Evolutionary conservation across 129 eudicot genomes (phyloP).

Genomic region (Tagetes erecta): DNA sequence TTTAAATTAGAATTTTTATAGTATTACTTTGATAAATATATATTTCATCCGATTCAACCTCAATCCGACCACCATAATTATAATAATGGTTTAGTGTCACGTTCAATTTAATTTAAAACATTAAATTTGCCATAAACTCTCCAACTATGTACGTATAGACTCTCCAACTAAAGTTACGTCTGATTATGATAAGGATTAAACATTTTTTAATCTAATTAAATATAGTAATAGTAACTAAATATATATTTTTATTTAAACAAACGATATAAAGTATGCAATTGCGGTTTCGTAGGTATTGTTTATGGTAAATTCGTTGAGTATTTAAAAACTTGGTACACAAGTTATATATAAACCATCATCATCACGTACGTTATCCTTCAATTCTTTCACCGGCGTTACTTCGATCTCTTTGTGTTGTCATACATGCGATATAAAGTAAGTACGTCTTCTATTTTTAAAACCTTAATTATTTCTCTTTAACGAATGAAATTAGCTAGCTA

Average conservation of each 20-base stretch:
- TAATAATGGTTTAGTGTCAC: too few species aligned
- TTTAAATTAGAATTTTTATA: too few species aligned
- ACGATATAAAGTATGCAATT: neutral
- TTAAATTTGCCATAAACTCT: too few species aligned
- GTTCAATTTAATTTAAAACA: too few species aligned
- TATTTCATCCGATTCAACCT: too few species aligned
- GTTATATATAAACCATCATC: neutral
- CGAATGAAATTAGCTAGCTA: neutral
- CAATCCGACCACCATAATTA: too few species aligned
- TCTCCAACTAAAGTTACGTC: too few species aligned
- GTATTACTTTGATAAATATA: too few species aligned
- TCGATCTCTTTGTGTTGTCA: neutral
- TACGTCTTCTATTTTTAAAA: neutral
- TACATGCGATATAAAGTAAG: neutral
- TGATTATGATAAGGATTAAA: too few species aligned
- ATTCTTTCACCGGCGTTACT: neutral
- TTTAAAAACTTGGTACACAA: constrained; percentile 6
- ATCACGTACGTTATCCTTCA: neutral
- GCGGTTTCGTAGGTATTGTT: neutral
- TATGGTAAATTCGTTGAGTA: neutral
- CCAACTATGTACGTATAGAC: too few species aligned
- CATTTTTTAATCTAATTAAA: too few species aligned
- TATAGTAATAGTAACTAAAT: too few species aligned
- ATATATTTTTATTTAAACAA: neutral
- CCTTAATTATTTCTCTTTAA: neutral